Evolutionary conservation across 225 moss, liverwort and hornwort genomes (phyloP), one percentile per base, ranked within the genome.

Genomic region (Thuidium tamariscinum): DNA sequence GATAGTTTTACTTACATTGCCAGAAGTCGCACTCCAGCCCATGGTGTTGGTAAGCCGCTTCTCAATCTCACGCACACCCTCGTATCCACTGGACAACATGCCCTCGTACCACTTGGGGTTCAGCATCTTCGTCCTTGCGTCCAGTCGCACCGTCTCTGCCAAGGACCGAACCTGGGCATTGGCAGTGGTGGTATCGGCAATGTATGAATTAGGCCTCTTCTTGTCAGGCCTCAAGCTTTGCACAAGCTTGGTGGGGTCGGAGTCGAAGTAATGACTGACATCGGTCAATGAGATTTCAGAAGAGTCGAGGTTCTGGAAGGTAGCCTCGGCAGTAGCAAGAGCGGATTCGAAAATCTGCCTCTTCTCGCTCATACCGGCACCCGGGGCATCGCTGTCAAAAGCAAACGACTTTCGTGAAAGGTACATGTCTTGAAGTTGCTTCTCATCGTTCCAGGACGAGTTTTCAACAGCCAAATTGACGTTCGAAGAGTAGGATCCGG

Each of bases 51-150:
- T 99, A 70, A 99, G 94, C 77, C 98, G 91, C 93, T 99, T 99
- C 94, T 99, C 98, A 39, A 99, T 99, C 86, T 99, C 98, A 9
- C 98, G 91, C 6, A 99, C 98, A n/a, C 98, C 98, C 84, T 99
- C 98, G 72, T 99, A 99, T 34, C 98, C 98, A 37, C 96, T 96
- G 37, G 98, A 91, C 57, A 99, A 87, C 98, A 99, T 99, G 37
- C 98, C 98, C 84, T 99, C 98, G 78, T 99, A 99, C 98, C 98
- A 99, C 91, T 99, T 99, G 8, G 98, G 98, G 80, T 99, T 99
- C 37, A 99, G 90, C 98, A 99, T 99, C 92, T 99, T 99, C 2
- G 98, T 99, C 25, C 98, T 91, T 5, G 98, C 98, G 87, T 99
- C 98, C 49, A 99, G 91, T 83, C 98, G 82, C 39, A 99, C 98